Base-by-base conservation (phyloP, 192 early-diverging fungal genomes). In the Coemansia sp. region DNA sequence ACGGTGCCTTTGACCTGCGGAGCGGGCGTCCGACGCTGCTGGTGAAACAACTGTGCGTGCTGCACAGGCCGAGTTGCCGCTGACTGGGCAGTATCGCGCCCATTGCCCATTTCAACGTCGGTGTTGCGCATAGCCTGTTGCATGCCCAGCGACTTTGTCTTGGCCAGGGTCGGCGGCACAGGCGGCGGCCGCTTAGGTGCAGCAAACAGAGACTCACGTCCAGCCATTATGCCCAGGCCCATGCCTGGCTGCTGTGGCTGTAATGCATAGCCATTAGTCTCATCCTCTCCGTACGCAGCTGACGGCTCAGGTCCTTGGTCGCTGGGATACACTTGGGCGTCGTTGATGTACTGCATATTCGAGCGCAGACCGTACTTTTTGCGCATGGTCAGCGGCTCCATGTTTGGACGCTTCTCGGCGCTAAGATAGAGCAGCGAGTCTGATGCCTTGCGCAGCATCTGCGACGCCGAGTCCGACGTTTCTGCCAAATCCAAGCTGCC, bases 341-440 rank as follows among this genome's bases (percentile, higher is more conserved):
- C 61, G 60, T 62, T 64, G 60, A 75, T 24, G 50, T 81, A 72
- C 66, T 81, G 78, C 29, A 81, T 38, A 55, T 81, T 81, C 22
- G 65, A 39, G 47, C 78, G 78, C 55, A 81, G 53, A 5, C 78
- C 78, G 63, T 81, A 81, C 57, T 81, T 81, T 59, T 81, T 81
- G 65, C 78, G 73, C 68, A 72, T 70, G 5, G 78, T 69, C 55
- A 72, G 61, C 23, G 72, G 78, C 78, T 71, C 72, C 32, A 70
- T 67, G 47, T 72, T 75, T 10, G 78, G 78, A 41, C 78, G 68
- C 66, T 81, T 81, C 51, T 81, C 78, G 29, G 72, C 78, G 51
- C 72, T 81, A 27, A 75, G 47, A 17, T 81, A 81, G 15, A 75
- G 55, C 54, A 75, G 65, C 59, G 78, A 70, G 51, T 81, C 78